These are phyloP conservation scores for Entomortierella parvispora DNA, from an alignment of 192 early-diverging fungal species.

Conservation along the genomic window DNA sequence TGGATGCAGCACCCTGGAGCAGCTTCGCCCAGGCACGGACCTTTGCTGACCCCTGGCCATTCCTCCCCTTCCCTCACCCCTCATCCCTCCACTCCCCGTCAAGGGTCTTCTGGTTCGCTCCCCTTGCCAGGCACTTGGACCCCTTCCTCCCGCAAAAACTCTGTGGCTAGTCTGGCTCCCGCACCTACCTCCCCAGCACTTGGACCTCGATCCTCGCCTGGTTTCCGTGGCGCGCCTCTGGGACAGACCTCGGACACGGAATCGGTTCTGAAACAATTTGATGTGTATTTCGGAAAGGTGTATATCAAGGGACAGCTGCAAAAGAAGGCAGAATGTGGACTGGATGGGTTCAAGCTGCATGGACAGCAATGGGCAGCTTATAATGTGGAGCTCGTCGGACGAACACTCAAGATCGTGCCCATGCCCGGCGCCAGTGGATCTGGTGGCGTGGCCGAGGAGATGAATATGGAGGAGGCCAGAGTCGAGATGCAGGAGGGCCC, in stretches of 20 bases:
- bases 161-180: constrained; percentile 20
- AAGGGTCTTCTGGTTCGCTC: constrained; percentile 28
- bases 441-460: constrained; percentile 67
- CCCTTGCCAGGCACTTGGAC: constrained; percentile 24
- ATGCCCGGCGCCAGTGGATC: constrained; percentile 18
- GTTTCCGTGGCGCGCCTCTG: constrained; percentile 47
- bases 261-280: constrained; percentile 65
- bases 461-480: constrained; percentile 79
- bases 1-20: constrained; percentile 12
- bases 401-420: constrained; percentile 73
- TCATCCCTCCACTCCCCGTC: constrained; percentile 8
- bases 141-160: constrained; percentile 32
- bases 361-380: constrained; percentile 77
- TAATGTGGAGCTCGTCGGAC: constrained; percentile 78
- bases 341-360: constrained; percentile 69
- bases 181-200: too few relatives aligned
- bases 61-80: constrained; percentile 27
- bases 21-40: constrained; percentile 32
- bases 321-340: constrained; percentile 71
- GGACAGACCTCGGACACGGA: constrained; percentile 56
- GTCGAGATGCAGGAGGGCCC: constrained; percentile 68
- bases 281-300: constrained; percentile 73
- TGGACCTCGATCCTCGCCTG: constrained; percentile 20
- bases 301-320: constrained; percentile 78
- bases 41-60: constrained; percentile 23